phyloP scores from a whole-genome alignment of 306 rosid genomes.

The Gynostemma pentaphyllum region DNA sequence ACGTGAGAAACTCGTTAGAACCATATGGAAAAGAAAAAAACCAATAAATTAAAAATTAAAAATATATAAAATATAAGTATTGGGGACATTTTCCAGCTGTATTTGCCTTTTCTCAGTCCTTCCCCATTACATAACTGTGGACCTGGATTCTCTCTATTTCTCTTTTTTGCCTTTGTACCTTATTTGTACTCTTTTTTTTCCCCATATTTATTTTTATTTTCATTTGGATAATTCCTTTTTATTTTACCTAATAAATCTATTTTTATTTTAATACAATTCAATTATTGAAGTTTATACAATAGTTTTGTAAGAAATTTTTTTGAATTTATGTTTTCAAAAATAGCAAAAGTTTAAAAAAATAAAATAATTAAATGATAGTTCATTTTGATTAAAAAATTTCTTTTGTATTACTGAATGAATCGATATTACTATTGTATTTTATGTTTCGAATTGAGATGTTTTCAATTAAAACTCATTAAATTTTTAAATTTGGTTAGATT shows the following conservation, averaged over 20 bases:
- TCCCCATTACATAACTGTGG: not conserved
- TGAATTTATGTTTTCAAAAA: too few relatives aligned
- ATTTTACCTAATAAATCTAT: not conserved
- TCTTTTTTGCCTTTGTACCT: slow-evolving; percentile 1
- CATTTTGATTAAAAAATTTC: too few relatives aligned
- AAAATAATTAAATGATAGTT: too few relatives aligned
- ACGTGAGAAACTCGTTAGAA: slow-evolving; percentile 28
- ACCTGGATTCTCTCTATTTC: slow-evolving; percentile 2
- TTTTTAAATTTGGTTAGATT: too few relatives aligned
- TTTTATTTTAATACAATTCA: too few relatives aligned
- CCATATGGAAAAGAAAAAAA: slow-evolving; percentile 16
- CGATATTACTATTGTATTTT: too few relatives aligned
- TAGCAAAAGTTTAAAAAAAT: too few relatives aligned
- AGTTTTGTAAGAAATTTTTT: too few relatives aligned
- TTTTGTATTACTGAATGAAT: too few relatives aligned
- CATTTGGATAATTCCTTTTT: not conserved
- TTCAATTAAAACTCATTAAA: too few relatives aligned
- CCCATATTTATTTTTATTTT: not conserved
- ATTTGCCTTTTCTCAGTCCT: not conserved
- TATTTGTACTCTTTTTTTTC: not conserved
- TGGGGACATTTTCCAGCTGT: slow-evolving; percentile 6
- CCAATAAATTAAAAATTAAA: not conserved
- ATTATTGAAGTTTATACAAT: too few relatives aligned
- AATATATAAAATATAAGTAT: not conserved
- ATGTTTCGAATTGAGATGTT: too few relatives aligned